Evolutionary conservation across 2,329 filamentous ascomycete species (phyloP).

Genomic region (Onygenales sp.): DNA sequence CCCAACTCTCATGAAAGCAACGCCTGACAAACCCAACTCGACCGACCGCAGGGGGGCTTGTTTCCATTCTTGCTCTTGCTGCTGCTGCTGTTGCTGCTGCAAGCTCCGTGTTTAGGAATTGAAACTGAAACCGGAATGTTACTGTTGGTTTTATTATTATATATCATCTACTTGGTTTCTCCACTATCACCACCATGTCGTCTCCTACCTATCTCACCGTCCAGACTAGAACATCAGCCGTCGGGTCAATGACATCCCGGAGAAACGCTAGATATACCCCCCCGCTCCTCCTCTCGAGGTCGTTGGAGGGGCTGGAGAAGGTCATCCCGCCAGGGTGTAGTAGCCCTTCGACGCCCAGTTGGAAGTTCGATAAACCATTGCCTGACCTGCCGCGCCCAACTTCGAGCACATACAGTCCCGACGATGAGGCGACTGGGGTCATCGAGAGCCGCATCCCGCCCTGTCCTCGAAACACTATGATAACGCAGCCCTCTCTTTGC

Average conservation of each 20-base stretch:
- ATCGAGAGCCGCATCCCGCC: background rate
- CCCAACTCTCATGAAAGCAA: background rate
- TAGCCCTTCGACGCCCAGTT: background rate
- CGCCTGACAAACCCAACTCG: background rate
- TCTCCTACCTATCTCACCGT: background rate
- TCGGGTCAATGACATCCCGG: constrained; percentile 1
- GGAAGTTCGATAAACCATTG: constrained; percentile 6
- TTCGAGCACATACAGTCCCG: constrained; percentile 1
- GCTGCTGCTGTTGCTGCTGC: no score
- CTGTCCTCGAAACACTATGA: background rate
- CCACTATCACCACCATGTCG: background rate
- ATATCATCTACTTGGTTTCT: background rate
- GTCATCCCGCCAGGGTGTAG: constrained; percentile 8
- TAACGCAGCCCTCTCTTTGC: background rate
- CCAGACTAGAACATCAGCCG: background rate
- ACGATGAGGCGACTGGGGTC: background rate
- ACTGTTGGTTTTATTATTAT: background rate
- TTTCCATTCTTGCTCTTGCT: background rate
- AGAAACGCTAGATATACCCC: constrained; percentile 1
- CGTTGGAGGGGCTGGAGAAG: constrained; percentile 13
- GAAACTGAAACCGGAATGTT: constrained; percentile 6
- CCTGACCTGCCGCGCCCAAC: background rate
- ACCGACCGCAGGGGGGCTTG: background rate
- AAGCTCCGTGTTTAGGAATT: background rate
- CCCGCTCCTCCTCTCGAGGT: constrained; percentile 8